Evolutionary conservation across 2,329 filamentous ascomycete species (phyloP).

Genomic region (Botrytis fragariae): DNA sequence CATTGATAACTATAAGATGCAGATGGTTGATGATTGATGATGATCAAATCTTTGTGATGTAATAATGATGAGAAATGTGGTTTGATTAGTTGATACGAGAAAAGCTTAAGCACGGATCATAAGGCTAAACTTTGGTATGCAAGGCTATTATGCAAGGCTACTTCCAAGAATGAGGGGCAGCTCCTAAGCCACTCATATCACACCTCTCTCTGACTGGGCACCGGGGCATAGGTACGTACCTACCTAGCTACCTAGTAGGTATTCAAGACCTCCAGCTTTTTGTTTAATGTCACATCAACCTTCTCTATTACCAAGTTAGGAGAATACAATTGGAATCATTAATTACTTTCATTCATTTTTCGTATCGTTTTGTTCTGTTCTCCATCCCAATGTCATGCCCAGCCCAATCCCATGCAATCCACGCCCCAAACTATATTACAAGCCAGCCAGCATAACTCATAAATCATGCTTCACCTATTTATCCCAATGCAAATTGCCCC

Average conservation of each 20-base stretch:
- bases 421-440: background rate
- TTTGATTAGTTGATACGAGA: background rate
- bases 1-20: background rate
- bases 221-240: background rate
- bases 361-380: background rate
- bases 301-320: background rate
- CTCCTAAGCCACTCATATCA: background rate
- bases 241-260: no score
- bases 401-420: background rate
- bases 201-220: background rate
- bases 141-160: background rate
- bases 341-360: background rate
- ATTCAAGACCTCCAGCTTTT: background rate
- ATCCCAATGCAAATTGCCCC: no score
- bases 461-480: background rate
- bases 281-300: background rate
- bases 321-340: background rate
- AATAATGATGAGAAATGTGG: background rate
- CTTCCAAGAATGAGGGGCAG: background rate
- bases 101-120: constrained; percentile 8
- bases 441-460: background rate
- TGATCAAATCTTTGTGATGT: background rate
- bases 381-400: background rate
- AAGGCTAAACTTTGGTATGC: background rate
- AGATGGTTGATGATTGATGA: background rate